Base-by-base conservation (phyloP, 1,284 basidiomycete genomes). In the Microbotryum silenes-acaulis region DNA sequence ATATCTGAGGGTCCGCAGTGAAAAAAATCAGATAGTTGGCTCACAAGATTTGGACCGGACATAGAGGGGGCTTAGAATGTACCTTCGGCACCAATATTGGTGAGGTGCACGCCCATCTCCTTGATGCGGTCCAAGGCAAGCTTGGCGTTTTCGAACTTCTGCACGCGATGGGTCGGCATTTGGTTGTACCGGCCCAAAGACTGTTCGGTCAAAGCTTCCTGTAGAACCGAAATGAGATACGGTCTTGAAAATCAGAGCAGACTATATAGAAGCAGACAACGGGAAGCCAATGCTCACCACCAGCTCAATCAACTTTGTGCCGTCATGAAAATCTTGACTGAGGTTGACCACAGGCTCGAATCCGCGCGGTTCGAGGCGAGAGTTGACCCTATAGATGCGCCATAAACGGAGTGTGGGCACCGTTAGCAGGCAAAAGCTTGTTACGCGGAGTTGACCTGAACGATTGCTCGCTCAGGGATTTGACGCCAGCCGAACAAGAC, bases 131-230 rank as follows among this genome's bases (percentile, higher is more conserved):
- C 89, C 47, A 98, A 78, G 0, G 94, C 94, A 74, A 90, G 91
- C 76, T 92, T 93, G 56, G 96, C 93, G 75, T 98, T 98, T 80
- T 98, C 94, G 4, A 92, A 92, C 74, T 93, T 97, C 76, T 98
- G 94, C 0, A 98, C 85, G 52, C 93, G 84, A 82, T 97, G 92
- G 48, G 85, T 81, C 0, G 94, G 94, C 59, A 82, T 85, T 74
- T 82, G 86, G 77, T 96, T 97, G 76, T 94, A 97, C 68, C 89
- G 80, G 9, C 93, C 94, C 18, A 97, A 81, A 29, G 88, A 89
- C 1, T 85, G 86, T 73, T 96, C 92, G 45, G 75, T 74, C 69
- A 76, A 72, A 62, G 74, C 72, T 61, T 76, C 93, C 65, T 61
- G 54, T 16, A 21, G 29, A 59, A 57, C 21, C 25, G 47, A 59